Evolutionary conservation across 1,139 yeast species (phyloP), one percentile per base, ranked within the genome.

Genomic region (Suhomyces terraborum): DNA sequence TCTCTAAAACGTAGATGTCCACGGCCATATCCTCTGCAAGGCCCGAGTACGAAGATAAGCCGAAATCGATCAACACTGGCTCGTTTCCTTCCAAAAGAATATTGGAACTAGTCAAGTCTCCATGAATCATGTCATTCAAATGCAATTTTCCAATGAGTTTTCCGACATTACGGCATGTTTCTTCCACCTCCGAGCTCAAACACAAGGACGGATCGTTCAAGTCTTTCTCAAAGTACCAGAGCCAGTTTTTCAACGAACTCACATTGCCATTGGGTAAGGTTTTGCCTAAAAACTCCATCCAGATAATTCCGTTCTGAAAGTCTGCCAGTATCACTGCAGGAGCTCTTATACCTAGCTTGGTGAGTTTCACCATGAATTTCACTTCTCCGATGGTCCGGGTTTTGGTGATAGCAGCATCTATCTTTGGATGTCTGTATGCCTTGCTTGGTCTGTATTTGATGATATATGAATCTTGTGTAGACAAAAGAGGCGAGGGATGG

Each of bases 11-110:
- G 56, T 93, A 94, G 45, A 94, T 62, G 61, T 94, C 99, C 12
- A 94, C 98, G 2, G 98, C 98, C 60, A 88, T 89, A 58, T 93
- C 98, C 55, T 94, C 98, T 0, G 87, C 77, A 48, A 88, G 59
- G 0, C 79, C 77, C 1, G 95, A 82, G 43, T 82, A 82, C n/a
- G 89, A 80, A 5, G 87, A 80, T 14, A 94, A 73, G 0, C 99
- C 99, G 64, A 94, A 93, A 57, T 94, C 99, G 45, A 94, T 94
- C 54, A 93, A 65, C 31, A 73, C 77, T 0, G 95, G 88, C 6
- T 53, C 59, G 55, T 29, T 38, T 4, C 43, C 48, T 21, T 72
- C 73, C 8, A 91, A 60, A 36, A 94, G 75, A 21, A 91, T 78
- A 56, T 94, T 94, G 0, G 98, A 89, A 19, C 94, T 82, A 0